Base-by-base conservation (phyloP, 106 monocot species). In the Amphibolis antarctica region DNA sequence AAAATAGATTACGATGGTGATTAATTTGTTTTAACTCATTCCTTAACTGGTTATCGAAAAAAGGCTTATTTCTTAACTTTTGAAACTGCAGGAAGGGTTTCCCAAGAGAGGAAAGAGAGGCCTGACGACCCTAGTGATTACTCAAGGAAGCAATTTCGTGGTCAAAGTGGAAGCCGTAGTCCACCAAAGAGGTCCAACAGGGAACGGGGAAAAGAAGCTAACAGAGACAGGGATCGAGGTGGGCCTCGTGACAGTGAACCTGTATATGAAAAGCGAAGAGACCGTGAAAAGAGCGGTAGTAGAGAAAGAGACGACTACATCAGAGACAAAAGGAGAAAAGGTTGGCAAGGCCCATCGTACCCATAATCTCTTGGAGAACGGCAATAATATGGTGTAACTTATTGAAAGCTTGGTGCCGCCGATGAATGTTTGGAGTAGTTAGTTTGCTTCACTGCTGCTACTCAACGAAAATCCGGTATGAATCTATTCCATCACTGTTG, bases 251-350 rank as follows among this genome's bases (percentile, higher is more conserved):
- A 82, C 1, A 77, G 73, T 60, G 85, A 86, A 30, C 65, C 42
- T 28, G 81, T 81, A 15, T 76, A 60, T 58, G 79, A 72, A 18
- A 78, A 76, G 67, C 55, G 69, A 14, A 78, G 64, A 45, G 78
- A 73, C 7, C 77, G 81, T 26, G 94, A 89, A 63, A 94, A 86
- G 77, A 86, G 83, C 51, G 83, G 81, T 17, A 84, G 89, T 53
- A 83, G 81, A 60, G 89, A 89, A 64, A 61, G 75, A 60, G 89
- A 93, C 61, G 85, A 82, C 28, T 66, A 70, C 64, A 71, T 66
- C 19, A 65, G 67, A 43, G 70, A 69, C 0, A 79, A 62, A 12
- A 62, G 71, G 25, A 75, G 76, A 54, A 77, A 67, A 52, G 68
- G 53, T 17, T 36, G 19, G 56, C 3, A 3, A 49, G 49, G 12